Evolutionary conservation across 306 rosid genomes (phyloP).

Genomic region (Hippophae gyantsensis): DNA sequence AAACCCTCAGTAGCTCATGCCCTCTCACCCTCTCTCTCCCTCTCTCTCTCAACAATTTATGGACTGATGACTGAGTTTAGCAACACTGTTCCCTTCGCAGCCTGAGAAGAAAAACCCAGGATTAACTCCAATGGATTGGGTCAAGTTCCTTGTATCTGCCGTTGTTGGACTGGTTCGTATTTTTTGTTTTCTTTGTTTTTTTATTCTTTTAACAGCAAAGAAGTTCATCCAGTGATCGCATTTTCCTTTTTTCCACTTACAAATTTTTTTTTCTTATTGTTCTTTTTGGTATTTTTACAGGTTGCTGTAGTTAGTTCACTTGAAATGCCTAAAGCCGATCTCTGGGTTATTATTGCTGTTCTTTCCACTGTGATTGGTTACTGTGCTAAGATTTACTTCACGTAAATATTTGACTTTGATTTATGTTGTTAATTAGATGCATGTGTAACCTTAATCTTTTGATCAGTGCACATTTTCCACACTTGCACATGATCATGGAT

Average conservation of each 20-base stretch:
- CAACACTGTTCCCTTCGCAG: slow-evolving; percentile 38
- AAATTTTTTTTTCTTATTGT: slow-evolving; percentile 16
- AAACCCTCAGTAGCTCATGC: background rate
- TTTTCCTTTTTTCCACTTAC: no score
- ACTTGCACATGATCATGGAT: slow-evolving; percentile 10
- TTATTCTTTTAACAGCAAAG: background rate
- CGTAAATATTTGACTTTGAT: slow-evolving; percentile 37
- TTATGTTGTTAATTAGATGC: background rate
- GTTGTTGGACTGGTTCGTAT: slow-evolving; percentile 82
- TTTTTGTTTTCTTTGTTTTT: background rate
- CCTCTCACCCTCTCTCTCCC: background rate
- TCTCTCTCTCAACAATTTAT: slow-evolving; percentile 5
- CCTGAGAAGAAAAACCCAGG: slow-evolving; percentile 98
- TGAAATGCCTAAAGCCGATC: slow-evolving; percentile 78
- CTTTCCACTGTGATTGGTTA: slow-evolving; percentile 82
- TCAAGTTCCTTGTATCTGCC: slow-evolving; percentile 77
- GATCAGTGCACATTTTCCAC: slow-evolving; percentile 1
- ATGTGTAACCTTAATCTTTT: background rate
- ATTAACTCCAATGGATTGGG: slow-evolving; percentile 99
- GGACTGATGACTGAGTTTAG: slow-evolving; percentile 18
- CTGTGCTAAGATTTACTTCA: slow-evolving; percentile 83
- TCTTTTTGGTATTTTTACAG: slow-evolving; percentile 30
- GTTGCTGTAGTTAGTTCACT: slow-evolving; percentile 78
- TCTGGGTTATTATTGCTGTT: slow-evolving; percentile 73
- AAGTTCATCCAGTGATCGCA: no score